Percentiles rank a stretch among this genome's conserved stretches.
phyloP scores from a whole-genome alignment of 2,329 filamentous ascomycete genomes.

The Epichloe aotearoae region DNA sequence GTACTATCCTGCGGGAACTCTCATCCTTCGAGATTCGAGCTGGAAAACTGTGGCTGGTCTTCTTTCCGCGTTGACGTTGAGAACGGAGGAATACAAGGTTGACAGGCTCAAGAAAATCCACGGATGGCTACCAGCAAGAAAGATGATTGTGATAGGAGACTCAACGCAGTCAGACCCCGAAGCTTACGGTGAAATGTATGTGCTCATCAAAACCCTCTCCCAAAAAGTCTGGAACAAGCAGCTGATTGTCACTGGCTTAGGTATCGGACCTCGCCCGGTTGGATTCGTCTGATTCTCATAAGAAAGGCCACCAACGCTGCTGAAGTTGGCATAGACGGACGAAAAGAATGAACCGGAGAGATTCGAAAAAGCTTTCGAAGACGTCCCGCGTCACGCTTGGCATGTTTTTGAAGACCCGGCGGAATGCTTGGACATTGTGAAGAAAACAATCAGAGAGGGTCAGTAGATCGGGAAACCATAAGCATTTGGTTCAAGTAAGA shows the following conservation, averaged over 20 bases:
- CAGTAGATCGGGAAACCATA: not conserved
- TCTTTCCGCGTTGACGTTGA: constrained; percentile 63
- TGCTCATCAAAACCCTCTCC: constrained; percentile 3
- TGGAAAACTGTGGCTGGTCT: constrained; percentile 78
- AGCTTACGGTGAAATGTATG: constrained; percentile 68
- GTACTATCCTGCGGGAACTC: constrained; percentile 63
- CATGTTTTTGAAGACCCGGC: constrained; percentile 67
- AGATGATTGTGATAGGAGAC: constrained; percentile 77
- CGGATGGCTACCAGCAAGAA: constrained; percentile 62
- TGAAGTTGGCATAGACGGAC: constrained; percentile 51
- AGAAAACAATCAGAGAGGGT: constrained; percentile 8
- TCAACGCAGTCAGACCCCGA: constrained; percentile 88
- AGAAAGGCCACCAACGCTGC: constrained; percentile 69
- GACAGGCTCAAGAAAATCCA: constrained; percentile 67
- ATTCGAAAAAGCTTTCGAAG: constrained; percentile 74
- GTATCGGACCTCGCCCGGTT: constrained; percentile 53
- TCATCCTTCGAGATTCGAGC: constrained; percentile 72
- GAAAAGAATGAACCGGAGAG: constrained; percentile 61
- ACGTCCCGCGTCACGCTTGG: constrained; percentile 59
- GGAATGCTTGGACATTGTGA: constrained; percentile 38
- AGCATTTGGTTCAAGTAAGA: not conserved
- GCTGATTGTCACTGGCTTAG: constrained; percentile 18
- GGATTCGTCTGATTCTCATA: constrained; percentile 76
- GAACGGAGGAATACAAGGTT: constrained; percentile 77
- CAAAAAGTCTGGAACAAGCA: not conserved